Evolutionary conservation across 371 early-diverging fungal genomes (phyloP).

Genomic region (Mortierella sp.): DNA sequence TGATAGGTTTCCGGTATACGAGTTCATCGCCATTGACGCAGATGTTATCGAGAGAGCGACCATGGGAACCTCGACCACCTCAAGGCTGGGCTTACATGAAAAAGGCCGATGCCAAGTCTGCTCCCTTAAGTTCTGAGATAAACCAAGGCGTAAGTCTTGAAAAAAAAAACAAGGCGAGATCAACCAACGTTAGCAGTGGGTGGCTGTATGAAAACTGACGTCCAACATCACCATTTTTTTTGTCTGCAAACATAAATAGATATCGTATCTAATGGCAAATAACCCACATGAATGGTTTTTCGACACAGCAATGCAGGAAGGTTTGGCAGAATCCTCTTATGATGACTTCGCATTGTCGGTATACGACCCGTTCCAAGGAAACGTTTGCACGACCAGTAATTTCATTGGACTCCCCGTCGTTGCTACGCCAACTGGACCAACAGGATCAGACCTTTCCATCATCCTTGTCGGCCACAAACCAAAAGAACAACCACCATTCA

Average conservation of each 20-base stretch:
- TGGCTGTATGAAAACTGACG: too few relatives aligned
- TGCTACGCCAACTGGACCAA: constrained; percentile 34
- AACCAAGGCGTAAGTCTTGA: not conserved
- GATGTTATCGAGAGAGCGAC: constrained; percentile 42
- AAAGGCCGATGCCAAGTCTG: not conserved
- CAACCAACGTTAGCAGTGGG: too few relatives aligned
- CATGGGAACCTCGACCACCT: constrained; percentile 28
- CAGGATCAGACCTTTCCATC: constrained; percentile 36
- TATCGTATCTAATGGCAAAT: constrained; percentile 17
- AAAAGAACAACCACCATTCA: constrained; percentile 29
- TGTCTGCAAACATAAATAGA: constrained; percentile 8
- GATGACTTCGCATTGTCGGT: constrained; percentile 22
- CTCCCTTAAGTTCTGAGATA: not conserved
- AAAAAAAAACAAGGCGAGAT: too few relatives aligned
- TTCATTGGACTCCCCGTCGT: constrained; percentile 33
- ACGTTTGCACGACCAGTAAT: constrained; percentile 28
- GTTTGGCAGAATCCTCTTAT: constrained; percentile 15
- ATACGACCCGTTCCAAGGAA: constrained; percentile 46
- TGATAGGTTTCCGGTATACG: constrained; percentile 27
- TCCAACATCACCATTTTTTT: not conserved
- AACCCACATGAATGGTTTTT: constrained; percentile 15
- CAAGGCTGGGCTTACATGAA: not conserved
- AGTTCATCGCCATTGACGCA: constrained; percentile 29
- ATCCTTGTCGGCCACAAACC: constrained; percentile 22
- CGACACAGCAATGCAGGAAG: constrained; percentile 15